Evolutionary conservation across 108 stramenopile species (phyloP), one percentile per base, ranked within the genome.

Genomic region (Parietichytrium sp.): DNA sequence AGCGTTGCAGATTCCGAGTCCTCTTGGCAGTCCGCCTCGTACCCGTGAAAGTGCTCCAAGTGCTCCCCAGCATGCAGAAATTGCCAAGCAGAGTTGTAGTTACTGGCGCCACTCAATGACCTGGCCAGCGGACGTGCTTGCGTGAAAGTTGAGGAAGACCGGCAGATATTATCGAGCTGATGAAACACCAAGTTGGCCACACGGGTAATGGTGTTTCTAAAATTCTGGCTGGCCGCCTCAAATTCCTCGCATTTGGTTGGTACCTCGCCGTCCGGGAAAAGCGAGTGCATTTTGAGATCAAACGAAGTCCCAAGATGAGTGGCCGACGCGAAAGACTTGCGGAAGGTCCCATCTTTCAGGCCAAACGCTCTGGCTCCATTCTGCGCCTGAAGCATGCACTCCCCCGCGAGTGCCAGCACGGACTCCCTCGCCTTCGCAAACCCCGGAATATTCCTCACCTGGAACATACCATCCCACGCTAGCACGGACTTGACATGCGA

Each of bases 21-120:
- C n/a, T n/a, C 36, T 78, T 79, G 15, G 0, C 7, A 4, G 4
- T n/a, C 48, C 10, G 18, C 13, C 18, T 16, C 25, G 20, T 79
- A 79, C 20, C 48, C 15, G 78, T 79, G 78, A 13, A 79, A 4
- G 26, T 79, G 78, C 49, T 79, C 78, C 16, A 79, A 48, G 48
- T 79, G 78, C 18, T 12, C 12, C 16, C 78, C 78, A 23, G 33
- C 42, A 47, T 25, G 10, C 10, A 72, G 20, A 38, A 72, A 13
- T 7, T 33, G 45, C 42, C 45, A 42, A 33, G 42, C 42, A 6
- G 61, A 2, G 16, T 33, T 23, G 3, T 72, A 72, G 20, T 16
- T 33, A n/a, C 45, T 42, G n/a, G n/a, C n/a, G 61, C 61, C 61
- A 1, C n/a, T 1, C 38, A 25, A n/a, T 13, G 36, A 42, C 16